These are phyloP conservation scores for Colletotrichum phormii DNA, from an alignment of 2,329 filamentous ascomycete species.

Conservation along the genomic window DNA sequence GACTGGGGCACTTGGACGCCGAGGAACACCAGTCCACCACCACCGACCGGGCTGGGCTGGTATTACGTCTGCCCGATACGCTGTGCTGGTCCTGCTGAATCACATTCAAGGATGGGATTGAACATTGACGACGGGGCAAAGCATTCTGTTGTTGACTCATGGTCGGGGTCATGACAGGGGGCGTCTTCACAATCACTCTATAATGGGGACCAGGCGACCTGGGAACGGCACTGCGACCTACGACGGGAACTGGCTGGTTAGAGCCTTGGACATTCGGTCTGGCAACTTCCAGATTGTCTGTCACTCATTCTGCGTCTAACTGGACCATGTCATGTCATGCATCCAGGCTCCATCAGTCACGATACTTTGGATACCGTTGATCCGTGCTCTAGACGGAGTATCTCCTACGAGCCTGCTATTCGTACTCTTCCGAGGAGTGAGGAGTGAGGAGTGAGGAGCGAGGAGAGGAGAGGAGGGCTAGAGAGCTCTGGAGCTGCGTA, in stretches of 20 bases:
- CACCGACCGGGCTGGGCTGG: neutral
- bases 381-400: no score
- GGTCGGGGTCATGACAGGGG: neutral
- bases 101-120: neutral
- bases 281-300: neutral
- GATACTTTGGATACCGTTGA: no score
- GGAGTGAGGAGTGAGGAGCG: no score
- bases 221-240: neutral
- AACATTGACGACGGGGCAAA: neutral
- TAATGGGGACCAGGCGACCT: neutral
- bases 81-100: neutral
- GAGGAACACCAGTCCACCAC: neutral
- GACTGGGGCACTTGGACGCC: neutral
- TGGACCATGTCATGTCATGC: neutral
- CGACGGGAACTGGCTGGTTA: conserved; percentile 10
- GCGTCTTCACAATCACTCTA: neutral
- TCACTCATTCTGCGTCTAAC: neutral
- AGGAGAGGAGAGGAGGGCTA: neutral
- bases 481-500: neutral
- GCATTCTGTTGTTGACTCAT: neutral
- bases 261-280: neutral
- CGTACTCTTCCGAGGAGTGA: no score
- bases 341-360: neutral
- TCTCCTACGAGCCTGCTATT: no score
- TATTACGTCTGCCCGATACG: neutral